Evolutionary conservation across 441 rosid genomes (phyloP).

Genomic region (Corymbia citriodora): DNA sequence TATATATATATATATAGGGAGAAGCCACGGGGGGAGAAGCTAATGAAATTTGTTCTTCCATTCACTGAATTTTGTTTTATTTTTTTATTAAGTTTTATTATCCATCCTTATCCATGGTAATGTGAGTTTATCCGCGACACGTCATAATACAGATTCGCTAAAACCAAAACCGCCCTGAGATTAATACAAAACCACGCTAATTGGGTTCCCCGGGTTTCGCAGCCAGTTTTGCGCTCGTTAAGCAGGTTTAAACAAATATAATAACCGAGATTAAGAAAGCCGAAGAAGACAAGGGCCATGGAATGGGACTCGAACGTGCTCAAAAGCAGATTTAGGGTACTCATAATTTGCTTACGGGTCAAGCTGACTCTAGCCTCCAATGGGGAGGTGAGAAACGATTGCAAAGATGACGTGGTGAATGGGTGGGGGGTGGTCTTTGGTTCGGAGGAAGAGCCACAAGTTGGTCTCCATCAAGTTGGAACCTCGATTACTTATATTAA

Average conservation of each 20-base stretch:
- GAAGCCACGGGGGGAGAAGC: background rate
- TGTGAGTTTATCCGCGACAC: background rate
- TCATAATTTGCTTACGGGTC: background rate
- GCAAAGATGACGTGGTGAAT: background rate
- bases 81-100: background rate
- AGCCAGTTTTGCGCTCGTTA: background rate
- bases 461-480: background rate
- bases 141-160: background rate
- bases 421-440: background rate
- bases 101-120: background rate
- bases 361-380: background rate
- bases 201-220: background rate
- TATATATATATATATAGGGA: background rate
- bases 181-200: background rate
- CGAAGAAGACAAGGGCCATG: background rate
- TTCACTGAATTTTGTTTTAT: background rate
- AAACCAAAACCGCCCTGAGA: background rate
- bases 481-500: background rate
- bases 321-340: background rate
- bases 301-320: background rate
- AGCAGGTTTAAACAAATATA: background rate
- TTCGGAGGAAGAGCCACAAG: background rate
- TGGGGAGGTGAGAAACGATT: background rate
- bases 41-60: background rate
- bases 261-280: background rate